These are phyloP conservation scores for Lathyrus oleraceus DNA, from an alignment of 306 rosid genomes.

Conservation along the genomic window DNA sequence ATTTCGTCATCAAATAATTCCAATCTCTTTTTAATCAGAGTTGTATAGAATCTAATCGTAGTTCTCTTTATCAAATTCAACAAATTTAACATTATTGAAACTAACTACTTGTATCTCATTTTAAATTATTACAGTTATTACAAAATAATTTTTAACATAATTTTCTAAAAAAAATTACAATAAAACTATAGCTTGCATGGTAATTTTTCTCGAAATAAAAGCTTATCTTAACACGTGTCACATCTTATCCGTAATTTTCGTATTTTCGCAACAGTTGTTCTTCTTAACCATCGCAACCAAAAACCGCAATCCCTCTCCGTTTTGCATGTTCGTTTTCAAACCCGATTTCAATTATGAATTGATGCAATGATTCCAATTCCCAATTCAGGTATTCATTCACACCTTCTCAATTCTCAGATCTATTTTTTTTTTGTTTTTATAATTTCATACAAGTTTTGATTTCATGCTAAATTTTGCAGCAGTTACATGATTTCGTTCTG, in stretches of 20 bases:
- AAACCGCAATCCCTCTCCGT: background rate
- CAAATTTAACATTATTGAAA: too few relatives aligned
- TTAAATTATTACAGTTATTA: too few relatives aligned
- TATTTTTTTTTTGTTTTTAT: background rate
- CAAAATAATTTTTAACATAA: too few relatives aligned
- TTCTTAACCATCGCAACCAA: background rate
- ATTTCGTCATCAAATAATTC: too few relatives aligned
- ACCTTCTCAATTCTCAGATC: background rate
- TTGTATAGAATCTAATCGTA: too few relatives aligned
- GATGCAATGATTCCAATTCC: background rate
- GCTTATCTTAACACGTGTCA: background rate
- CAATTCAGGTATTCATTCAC: slow-evolving; percentile 1
- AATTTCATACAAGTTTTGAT: background rate
- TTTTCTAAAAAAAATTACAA: too few relatives aligned
- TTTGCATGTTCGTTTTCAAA: background rate
- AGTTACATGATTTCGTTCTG: background rate
- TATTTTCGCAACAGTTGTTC: background rate
- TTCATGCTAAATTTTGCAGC: background rate
- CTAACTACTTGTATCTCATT: too few relatives aligned
- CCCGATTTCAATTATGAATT: too few relatives aligned
- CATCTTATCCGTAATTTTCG: background rate
- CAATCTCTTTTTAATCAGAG: too few relatives aligned
- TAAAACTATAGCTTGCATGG: too few relatives aligned
- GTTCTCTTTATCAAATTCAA: too few relatives aligned
- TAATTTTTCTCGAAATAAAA: background rate